Base-by-base conservation (phyloP, 2,329 filamentous ascomycete genomes). In the Magnaporthales sp. region DNA sequence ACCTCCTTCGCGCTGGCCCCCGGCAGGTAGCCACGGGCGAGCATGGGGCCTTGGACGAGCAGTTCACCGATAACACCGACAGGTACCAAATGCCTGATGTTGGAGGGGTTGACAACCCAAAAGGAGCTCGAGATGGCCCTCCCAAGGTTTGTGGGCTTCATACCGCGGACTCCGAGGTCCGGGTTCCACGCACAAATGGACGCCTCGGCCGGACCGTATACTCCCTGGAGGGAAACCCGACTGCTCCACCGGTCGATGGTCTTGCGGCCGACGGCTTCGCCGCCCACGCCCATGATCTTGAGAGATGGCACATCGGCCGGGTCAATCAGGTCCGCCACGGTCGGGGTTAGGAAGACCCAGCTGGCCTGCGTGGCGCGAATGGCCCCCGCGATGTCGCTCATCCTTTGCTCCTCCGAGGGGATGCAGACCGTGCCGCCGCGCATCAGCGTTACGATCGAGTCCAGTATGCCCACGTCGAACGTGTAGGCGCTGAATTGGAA, bases 361-460 rank as follows among this genome's bases (percentile, higher is more conserved):
- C 2, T 65, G 4, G 54, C 29, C 7, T 32, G 46, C 2, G 56
- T 58, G 51, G 26, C 19, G n/a, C 26, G 54, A 3, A 60, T 30
- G 11, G 30, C 63, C 11, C 51, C 24, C 29, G 61, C 27, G 3
- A 63, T 13, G 29, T 63, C 61, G 27, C n/a, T 32, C 27, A 63
- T 13, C 27, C 29, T 30, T 8, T 62, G 29, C 22, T n/a, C 38
- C 4, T 65, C 46, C 24, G n/a, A 27, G 3, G 63, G 63, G 11
- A 65, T 58, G 63, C 38, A 56, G 24, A 65, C 46, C 4, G 13
- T 29, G n/a, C 29, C 80, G 0, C 79, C 80, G 22, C 72, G 73
- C 7, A 70, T 69, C 3, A 82, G 72, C 0, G 76, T 75, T 3
- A 70, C 68, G 64, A 80, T 74, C 9, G 75, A 74, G 68, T 82